phyloP scores from a whole-genome alignment of 2,329 filamentous ascomycete species.

The Ceratocystis harringtonii region DNA sequence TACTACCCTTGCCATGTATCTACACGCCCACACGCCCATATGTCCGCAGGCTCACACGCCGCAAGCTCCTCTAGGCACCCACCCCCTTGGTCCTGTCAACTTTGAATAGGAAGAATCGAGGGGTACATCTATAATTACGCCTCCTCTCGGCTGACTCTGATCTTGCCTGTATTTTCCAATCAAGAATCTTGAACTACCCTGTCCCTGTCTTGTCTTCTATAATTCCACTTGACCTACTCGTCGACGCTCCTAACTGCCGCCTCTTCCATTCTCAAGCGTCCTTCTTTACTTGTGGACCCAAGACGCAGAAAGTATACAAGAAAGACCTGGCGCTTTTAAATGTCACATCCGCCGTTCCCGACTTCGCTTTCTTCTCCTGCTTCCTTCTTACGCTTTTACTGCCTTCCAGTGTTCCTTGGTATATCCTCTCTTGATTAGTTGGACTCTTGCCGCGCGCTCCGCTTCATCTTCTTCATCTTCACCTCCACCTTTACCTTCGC shows the following conservation, averaged over 20 bases:
- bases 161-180: neutral
- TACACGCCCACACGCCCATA: too few relatives aligned
- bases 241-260: constrained; percentile 6
- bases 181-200: constrained; percentile 3
- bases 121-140: neutral
- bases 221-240: constrained; percentile 9
- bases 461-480: neutral
- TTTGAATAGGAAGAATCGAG: neutral
- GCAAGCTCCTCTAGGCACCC: neutral
- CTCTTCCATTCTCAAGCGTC: neutral
- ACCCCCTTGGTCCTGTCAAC: neutral
- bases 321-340: neutral
- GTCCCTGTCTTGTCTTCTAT: constrained; percentile 18
- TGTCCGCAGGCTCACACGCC: neutral
- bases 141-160: neutral
- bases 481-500: neutral
- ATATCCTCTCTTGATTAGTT: neutral
- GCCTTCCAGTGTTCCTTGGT: neutral
- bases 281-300: neutral
- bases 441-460: neutral
- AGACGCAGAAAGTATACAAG: neutral
- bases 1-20: neutral
- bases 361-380: neutral
- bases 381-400: neutral
- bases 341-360: neutral